Percentiles rank a stretch among this genome's conserved stretches.
phyloP scores from a whole-genome alignment of 2,329 filamentous ascomycete species.

The Chaetomiaceae sp. region DNA sequence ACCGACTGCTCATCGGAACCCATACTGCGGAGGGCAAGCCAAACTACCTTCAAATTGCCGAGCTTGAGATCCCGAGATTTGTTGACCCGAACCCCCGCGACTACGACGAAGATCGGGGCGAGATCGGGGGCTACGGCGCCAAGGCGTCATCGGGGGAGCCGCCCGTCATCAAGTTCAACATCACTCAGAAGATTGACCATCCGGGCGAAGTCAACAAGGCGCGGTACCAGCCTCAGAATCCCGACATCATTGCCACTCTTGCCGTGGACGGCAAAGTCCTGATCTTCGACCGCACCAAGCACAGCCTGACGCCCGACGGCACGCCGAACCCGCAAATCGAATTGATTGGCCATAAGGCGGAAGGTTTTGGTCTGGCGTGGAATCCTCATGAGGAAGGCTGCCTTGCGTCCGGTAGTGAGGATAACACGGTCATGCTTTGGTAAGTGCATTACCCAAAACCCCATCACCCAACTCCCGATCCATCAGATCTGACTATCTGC shows the following conservation, averaged over 20 bases:
- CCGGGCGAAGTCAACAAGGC: constrained; percentile 98
- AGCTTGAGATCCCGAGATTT: constrained; percentile 84
- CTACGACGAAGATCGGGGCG: constrained; percentile 85
- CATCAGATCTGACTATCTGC: neutral
- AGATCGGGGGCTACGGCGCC: constrained; percentile 88
- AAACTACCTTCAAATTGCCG: constrained; percentile 92
- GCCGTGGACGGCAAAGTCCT: constrained; percentile 82
- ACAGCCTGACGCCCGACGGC: constrained; percentile 69
- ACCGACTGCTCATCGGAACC: constrained; percentile 87
- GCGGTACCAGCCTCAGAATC: constrained; percentile 94
- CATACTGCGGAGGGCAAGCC: constrained; percentile 81
- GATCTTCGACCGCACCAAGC: constrained; percentile 94
- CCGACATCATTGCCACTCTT: constrained; percentile 91
- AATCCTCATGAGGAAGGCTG: constrained; percentile 76
- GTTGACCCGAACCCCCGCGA: constrained; percentile 68
- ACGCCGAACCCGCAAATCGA: constrained; percentile 76
- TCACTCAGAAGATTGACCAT: constrained; percentile 94
- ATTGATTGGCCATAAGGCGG: constrained; percentile 74
- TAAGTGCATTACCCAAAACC: constrained; percentile 35
- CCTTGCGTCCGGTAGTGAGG: constrained; percentile 85
- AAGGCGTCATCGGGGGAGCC: constrained; percentile 54
- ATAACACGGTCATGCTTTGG: constrained; percentile 88
- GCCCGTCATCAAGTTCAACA: constrained; percentile 74
- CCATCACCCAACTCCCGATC: neutral
- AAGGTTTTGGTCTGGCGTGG: constrained; percentile 93